phyloP scores from a whole-genome alignment of 306 rosid species.

The Quercus suber region DNA sequence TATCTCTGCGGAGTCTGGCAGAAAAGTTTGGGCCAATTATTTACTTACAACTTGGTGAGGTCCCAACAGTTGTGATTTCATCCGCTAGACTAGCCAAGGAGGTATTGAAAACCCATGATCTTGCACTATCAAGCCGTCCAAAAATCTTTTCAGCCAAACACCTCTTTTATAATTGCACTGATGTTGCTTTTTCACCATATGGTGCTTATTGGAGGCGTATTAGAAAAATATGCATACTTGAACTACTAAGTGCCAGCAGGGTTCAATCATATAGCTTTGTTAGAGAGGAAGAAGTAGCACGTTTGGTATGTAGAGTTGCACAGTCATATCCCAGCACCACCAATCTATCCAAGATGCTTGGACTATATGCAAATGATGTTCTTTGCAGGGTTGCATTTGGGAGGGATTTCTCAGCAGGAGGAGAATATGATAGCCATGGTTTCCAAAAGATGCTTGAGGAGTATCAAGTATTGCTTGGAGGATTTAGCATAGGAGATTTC shows the following conservation, averaged over 20 bases:
- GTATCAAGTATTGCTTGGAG: constrained; percentile 58
- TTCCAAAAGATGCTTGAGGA: constrained; percentile 64
- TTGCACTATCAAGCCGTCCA: constrained; percentile 49
- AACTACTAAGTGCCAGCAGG: constrained; percentile 51
- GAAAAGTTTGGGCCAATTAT: constrained; percentile 45
- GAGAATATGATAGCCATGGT: constrained; percentile 46
- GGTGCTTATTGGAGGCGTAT: constrained; percentile 61
- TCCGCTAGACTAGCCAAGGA: constrained; percentile 63
- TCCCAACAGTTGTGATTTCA: constrained; percentile 61
- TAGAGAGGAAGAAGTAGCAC: constrained; percentile 55
- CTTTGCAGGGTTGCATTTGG: constrained; percentile 57
- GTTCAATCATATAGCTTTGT: constrained; percentile 39
- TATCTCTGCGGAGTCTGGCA: constrained; percentile 40
- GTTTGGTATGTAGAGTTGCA: constrained; percentile 30
- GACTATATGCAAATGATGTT: constrained; percentile 51
- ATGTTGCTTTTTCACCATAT: constrained; percentile 51
- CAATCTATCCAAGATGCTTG: constrained; percentile 46
- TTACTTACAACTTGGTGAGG: constrained; percentile 51
- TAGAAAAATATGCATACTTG: constrained; percentile 52
- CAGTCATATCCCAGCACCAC: constrained; percentile 32
- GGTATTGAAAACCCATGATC: constrained; percentile 58
- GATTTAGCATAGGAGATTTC: constrained; percentile 66
- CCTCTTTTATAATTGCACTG: constrained; percentile 57
- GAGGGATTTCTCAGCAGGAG: constrained; percentile 48
- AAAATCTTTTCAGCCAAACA: constrained; percentile 44